Base-by-base conservation (phyloP, 116 monocot genomes). In the Thalassia testudinum region DNA sequence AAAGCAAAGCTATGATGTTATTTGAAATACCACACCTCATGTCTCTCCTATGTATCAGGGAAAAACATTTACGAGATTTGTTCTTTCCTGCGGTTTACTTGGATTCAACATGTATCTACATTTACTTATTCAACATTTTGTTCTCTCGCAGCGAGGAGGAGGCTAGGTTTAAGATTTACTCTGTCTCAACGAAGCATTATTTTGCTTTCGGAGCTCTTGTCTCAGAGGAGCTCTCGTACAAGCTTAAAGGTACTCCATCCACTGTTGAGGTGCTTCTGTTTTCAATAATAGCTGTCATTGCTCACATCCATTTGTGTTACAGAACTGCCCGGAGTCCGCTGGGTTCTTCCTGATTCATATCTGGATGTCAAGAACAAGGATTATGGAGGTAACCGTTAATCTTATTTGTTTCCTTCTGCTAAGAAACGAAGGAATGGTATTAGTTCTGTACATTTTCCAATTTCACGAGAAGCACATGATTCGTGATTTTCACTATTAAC, bases 261-360 rank as follows among this genome's bases (percentile, higher is more conserved):
- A 20, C 1, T 59, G 1, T 25, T 38, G 1, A 50, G 23, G 1
- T 19, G 45, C 8, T 52, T 26, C 37, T 34, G 3, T 40, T 21
- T 53, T 21, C 1, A 27, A 29, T 48, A n/a, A 0, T 48, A 16
- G 13, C 1, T n/a, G n/a, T n/a, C 6, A 24, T 13, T 27, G 1
- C 14, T 16, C 13, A 44, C 30, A 21, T 42, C 28, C 53, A 42
- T 14, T 40, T 58, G 18, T 22, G n/a, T 61, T 73, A 42, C 59
- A 95, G 95, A 68, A 43, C 21, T 88, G 61, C 77, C 88, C 0
- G 74, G 73, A 40, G 81, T 95, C 8, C 95, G 95, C 21, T 95
- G 95, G 95, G 95, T 95, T 26, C 95, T 95, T 53, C 95, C 95
- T 50, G 95, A 95, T 72, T 95, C 88, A 18, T 95, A 95, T 59